Conservation (phyloP, 1,284 basidiomycete species). For the Ceratobasidium sp. region DNA sequence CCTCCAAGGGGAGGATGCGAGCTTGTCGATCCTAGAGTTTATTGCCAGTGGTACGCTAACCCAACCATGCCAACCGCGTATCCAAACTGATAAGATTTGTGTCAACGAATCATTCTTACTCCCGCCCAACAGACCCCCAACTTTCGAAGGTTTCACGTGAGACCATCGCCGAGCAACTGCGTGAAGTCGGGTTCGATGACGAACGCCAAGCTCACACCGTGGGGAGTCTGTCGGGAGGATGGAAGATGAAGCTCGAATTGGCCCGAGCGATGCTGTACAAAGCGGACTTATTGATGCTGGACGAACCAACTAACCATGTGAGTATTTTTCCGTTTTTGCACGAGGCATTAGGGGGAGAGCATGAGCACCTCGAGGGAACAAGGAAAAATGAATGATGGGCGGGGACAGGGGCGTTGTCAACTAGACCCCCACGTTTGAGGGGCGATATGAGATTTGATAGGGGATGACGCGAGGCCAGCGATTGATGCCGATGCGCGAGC, state of each 20-base stretch:
- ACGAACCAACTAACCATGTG: slow-evolving; percentile 92
- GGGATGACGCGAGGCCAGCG: background rate
- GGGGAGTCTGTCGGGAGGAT: slow-evolving; percentile 94
- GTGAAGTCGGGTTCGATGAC: slow-evolving; percentile 93
- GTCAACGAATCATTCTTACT: background rate
- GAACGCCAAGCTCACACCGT: slow-evolving; percentile 87
- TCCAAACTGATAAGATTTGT: background rate
- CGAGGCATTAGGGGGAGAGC: background rate
- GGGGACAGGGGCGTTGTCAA: background rate
- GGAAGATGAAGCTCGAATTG: slow-evolving; percentile 99
- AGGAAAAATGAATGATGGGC: background rate
- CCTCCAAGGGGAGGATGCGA: slow-evolving; percentile 91
- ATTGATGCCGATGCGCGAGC: too few relatives aligned
- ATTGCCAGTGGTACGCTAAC: slow-evolving; percentile 76
- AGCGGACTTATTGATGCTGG: slow-evolving; percentile 69
- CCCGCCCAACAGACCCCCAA: slow-evolving; percentile 55
- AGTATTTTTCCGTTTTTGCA: slow-evolving; percentile 55
- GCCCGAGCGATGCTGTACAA: slow-evolving; percentile 97
- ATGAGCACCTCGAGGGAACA: background rate
- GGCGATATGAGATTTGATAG: too few relatives aligned
- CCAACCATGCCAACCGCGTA: background rate
- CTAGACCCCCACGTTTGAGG: too few relatives aligned
- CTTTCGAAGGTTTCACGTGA: slow-evolving; percentile 69
- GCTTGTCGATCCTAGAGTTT: slow-evolving; percentile 86
- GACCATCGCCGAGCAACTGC: slow-evolving; percentile 82